Evolutionary conservation across 805 yeast species (phyloP), one percentile per base, ranked within the genome.

Genomic region (Sugiyamaella mastotermitis): DNA sequence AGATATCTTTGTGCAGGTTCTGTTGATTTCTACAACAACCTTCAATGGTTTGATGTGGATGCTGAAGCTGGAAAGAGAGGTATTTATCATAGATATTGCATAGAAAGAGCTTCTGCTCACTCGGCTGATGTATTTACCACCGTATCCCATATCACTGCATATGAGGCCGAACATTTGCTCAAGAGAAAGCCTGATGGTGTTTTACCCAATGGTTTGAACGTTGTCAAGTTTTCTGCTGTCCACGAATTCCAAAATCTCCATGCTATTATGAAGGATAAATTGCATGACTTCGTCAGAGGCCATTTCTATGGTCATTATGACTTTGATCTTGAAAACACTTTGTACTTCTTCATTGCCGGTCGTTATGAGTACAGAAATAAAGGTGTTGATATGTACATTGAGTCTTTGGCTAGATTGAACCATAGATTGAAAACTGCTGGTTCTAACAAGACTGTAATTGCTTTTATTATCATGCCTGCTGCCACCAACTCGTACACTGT

Each of bases 21-120:
- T 27, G 94, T 87, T 31, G 98, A 90, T 61, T 92, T 90, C 57
- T 90, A 90, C 69, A 90, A 90, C 66, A 87, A 88, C 58, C 70
- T 90, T 55, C 82, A 82, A 45, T 64, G 73, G 48, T 88, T 92
- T 57, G 97, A 90, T 54, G 97, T 90, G 35, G 98, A 90, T 61
- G 87, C 90, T 23, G 98, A 90, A 64, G 97, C 97, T 9, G 98
- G 98, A 15, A 88, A 86, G 63, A 72, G 97, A 51, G 98, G 98
- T 39, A 90, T 90, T 52, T 90, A 90, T 64, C 98, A 90, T 61
- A 74, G 98, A 47, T 92, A 90, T 61, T 90, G 98, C 63, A 83
- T 90, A 48, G 98, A 90, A 66, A 74, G 98, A 43, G 88, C 95
- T 5, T 96, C 97, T 11, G 87, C 96, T 13, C 97, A 90, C 59